Evolutionary conservation across 345 rosid species (phyloP), one percentile per base, ranked within the genome.

Genomic region (Salix purpurea): DNA sequence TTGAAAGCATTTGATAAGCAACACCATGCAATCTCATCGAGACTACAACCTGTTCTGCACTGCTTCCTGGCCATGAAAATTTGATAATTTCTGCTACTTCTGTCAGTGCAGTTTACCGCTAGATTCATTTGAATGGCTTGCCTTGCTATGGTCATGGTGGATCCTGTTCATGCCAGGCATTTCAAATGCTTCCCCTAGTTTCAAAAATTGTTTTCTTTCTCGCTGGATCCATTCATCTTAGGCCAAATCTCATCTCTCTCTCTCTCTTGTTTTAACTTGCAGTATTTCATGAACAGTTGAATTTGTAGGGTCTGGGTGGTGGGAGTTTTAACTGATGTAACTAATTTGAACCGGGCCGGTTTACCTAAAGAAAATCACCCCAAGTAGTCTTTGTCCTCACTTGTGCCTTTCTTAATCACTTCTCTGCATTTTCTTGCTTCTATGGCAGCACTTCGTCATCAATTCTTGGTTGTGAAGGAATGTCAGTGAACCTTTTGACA

Each of bases 401-500:
- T 58, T 42, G 66, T 32, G 44, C 32, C 65, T 54, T 70, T 32
- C 70, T 48, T 50, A 46, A 42, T 58, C 48, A 9, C 40, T 65
- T 44, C 23, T 60, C 50, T 46, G 11, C 68, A 3, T 48, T 46
- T 64, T 34, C 40, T 62, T 69, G 36, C 69, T 64, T 76, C 65
- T 9, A 39, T 74, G 19, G 76, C 65, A 74, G 75, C 30, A n/a
- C 69, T 77, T 32, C 32, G 62, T 79, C 75, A 65, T 82, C 82
- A 9, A 37, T 56, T 16, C 68, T 74, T 74, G 14, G 12, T 44
- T 19, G 13, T 6, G 46, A 65, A 73, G 69, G 70, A 76, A 81
- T 80, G 87, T 84, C 78, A 60, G 37, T 62, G 65, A 78, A 74
- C 36, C 75, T 76, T 74, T 79, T 42, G 23, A 18, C 50, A 36